Evolutionary conservation across 1,284 basidiomycete genomes (phyloP).

Genomic region (Peniophora sp.): DNA sequence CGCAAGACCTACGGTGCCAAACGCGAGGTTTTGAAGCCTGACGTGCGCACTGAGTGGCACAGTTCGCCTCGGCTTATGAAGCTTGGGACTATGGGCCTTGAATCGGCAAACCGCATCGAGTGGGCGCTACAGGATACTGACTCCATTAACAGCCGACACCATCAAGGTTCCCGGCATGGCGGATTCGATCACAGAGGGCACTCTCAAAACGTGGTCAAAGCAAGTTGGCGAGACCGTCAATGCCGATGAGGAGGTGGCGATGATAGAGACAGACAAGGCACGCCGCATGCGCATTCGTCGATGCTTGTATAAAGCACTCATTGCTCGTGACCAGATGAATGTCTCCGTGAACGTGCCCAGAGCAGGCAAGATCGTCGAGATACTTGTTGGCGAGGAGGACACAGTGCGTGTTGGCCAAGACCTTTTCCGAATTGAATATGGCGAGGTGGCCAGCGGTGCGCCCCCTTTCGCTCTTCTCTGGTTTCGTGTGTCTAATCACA

Average conservation of each 20-base stretch:
- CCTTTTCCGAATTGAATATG: slow-evolving; percentile 86
- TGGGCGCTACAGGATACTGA: no score
- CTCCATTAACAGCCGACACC: slow-evolving; percentile 54
- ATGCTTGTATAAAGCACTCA: no score
- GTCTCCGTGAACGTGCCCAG: slow-evolving; percentile 93
- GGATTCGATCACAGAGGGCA: slow-evolving; percentile 97
- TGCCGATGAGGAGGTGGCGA: slow-evolving; percentile 93
- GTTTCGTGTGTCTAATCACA: no score
- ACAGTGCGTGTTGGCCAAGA: slow-evolving; percentile 95
- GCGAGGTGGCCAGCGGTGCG: slow-evolving; percentile 26
- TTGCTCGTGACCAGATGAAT: slow-evolving; percentile 74
- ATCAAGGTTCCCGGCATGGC: slow-evolving; percentile 99
- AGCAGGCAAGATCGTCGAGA: slow-evolving; percentile 83
- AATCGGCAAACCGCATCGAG: no score
- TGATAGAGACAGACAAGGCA: slow-evolving; percentile 99
- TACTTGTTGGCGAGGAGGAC: slow-evolving; percentile 87
- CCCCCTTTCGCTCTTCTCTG: no score
- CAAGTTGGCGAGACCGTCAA: slow-evolving; percentile 88
- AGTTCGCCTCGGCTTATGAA: no score
- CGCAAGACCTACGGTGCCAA: no score
- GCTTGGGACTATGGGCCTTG: no score
- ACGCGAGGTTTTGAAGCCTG: no score
- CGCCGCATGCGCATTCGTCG: no score
- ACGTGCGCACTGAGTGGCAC: no score
- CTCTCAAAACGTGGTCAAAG: slow-evolving; percentile 93